Percentiles rank a stretch among this genome's conserved stretches.
Conservation (phyloP, 2,329 filamentous ascomycete species). For the Aspergillus phoenicis region DNA sequence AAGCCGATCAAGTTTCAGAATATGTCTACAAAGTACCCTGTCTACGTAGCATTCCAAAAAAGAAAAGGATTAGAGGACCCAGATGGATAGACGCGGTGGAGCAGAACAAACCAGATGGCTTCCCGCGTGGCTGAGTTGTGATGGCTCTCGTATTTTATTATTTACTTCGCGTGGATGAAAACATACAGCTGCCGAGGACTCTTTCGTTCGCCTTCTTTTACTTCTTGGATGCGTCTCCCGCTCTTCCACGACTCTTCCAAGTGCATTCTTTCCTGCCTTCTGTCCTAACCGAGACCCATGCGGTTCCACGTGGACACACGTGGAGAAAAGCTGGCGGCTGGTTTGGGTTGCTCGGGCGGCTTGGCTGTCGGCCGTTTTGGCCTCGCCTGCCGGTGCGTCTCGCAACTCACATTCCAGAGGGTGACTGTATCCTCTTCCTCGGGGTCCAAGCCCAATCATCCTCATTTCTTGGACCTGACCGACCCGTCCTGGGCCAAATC, state of each 20-base stretch:
- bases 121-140: slow-evolving; percentile 16
- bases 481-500: no score
- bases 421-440: background rate
- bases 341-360: slow-evolving; percentile 8
- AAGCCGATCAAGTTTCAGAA: background rate
- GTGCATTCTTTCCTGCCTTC: slow-evolving; percentile 24
- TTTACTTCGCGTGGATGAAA: background rate
- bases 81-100: slow-evolving; percentile 6
- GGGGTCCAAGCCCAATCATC: background rate
- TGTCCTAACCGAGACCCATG: slow-evolving; percentile 31
- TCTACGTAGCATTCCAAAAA: background rate
- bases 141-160: slow-evolving; percentile 11
- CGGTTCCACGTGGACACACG: slow-evolving; percentile 41
- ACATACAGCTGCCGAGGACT: background rate
- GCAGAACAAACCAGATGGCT: slow-evolving; percentile 5
- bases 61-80: background rate
- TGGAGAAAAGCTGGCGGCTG: slow-evolving; percentile 27
- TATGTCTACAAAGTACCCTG: background rate
- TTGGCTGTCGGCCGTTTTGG: slow-evolving; percentile 13
- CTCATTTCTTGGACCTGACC: background rate
- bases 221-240: background rate
- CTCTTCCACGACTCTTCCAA: slow-evolving; percentile 32
- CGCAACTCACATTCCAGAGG: background rate
- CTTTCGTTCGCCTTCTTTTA: background rate
- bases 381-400: background rate